Evolutionary conservation across 2,329 filamentous ascomycete genomes (phyloP).

Genomic region (Nemania diffusa): DNA sequence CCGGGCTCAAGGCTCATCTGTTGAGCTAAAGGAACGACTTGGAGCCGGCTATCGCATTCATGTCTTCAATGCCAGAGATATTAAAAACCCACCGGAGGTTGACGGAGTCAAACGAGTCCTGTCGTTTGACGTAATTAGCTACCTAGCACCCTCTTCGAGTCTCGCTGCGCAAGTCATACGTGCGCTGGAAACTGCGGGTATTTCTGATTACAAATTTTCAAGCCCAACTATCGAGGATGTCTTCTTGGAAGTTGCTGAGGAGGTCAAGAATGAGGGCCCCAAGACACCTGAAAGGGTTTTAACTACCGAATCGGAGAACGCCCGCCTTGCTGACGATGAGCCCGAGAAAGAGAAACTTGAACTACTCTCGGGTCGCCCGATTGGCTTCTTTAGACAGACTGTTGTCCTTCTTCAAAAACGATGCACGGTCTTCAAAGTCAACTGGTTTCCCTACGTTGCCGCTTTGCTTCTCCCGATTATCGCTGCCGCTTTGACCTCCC

Average conservation of each 20-base stretch:
- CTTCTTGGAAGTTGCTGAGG: slow-evolving; percentile 86
- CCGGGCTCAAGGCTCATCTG: slow-evolving; percentile 84
- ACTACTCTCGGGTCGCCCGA: slow-evolving; percentile 74
- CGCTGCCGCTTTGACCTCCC: slow-evolving; percentile 79
- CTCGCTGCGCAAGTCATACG: slow-evolving; percentile 78
- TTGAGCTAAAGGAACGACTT: slow-evolving; percentile 82
- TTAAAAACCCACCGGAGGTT: slow-evolving; percentile 61
- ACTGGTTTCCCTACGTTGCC: slow-evolving; percentile 78
- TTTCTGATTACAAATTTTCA: slow-evolving; percentile 84
- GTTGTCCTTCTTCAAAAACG: slow-evolving; percentile 82
- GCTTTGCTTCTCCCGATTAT: slow-evolving; percentile 82
- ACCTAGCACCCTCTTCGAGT: slow-evolving; percentile 74
- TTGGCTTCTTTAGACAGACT: slow-evolving; percentile 76
- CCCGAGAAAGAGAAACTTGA: slow-evolving; percentile 56
- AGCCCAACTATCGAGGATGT: slow-evolving; percentile 94
- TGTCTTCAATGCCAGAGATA: slow-evolving; percentile 68
- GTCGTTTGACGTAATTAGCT: slow-evolving; percentile 77
- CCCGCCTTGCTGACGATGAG: slow-evolving; percentile 34
- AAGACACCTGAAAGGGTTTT: slow-evolving; percentile 25
- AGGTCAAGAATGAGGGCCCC: slow-evolving; percentile 68
- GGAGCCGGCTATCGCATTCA: slow-evolving; percentile 88
- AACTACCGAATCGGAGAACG: slow-evolving; percentile 40
- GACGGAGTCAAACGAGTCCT: slow-evolving; percentile 66
- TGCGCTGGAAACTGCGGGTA: slow-evolving; percentile 71
- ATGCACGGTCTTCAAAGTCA: slow-evolving; percentile 78